Evolutionary conservation across 1,284 basidiomycete genomes (phyloP).

Genomic region (Ganoderma lingzhi): DNA sequence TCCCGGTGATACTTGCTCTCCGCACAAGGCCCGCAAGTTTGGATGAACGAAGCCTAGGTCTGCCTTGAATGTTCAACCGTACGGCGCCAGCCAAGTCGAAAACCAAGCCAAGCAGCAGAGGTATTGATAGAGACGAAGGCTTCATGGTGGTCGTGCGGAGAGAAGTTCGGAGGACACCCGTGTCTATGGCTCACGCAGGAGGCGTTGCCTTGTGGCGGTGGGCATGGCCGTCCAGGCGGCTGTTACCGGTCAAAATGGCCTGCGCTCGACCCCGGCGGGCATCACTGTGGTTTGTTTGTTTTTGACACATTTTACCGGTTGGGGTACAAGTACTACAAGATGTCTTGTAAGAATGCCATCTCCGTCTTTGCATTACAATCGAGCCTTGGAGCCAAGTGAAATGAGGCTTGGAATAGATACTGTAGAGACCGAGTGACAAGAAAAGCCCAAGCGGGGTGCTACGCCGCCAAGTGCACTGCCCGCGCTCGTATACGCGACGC

Average conservation of each 20-base stretch:
- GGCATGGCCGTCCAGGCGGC: slow-evolving; percentile 15
- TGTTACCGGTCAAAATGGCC: slow-evolving; percentile 1
- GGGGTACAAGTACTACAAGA: neutral
- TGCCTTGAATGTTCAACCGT: slow-evolving; percentile 32
- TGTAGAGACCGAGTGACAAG: neutral
- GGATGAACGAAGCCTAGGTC: slow-evolving; percentile 13
- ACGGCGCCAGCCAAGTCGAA: slow-evolving; percentile 35
- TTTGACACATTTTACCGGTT: neutral
- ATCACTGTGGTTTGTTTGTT: neutral
- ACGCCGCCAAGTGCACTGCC: slow-evolving; percentile 17
- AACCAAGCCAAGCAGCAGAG: slow-evolving; percentile 33
- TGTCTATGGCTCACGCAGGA: neutral
- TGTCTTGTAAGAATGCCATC: neutral
- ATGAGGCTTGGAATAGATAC: neutral
- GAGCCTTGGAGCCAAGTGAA: neutral
- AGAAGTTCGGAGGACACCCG: neutral
- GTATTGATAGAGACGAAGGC: slow-evolving; percentile 25
- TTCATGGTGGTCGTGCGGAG: slow-evolving; percentile 28
- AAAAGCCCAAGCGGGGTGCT: slow-evolving; percentile 1
- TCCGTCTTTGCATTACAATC: neutral
- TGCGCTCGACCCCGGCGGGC: no score
- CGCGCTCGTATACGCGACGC: slow-evolving; percentile 1
- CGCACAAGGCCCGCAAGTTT: slow-evolving; percentile 7
- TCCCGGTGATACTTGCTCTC: slow-evolving; percentile 18
- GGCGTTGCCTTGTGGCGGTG: slow-evolving; percentile 18